A percentile compares a stretch with the other conserved stretches of the same genome.
These are phyloP conservation scores for Bolboschoenus planiculmis DNA, from an alignment of 176 grass and related monocot species.

Conservation along the genomic window DNA sequence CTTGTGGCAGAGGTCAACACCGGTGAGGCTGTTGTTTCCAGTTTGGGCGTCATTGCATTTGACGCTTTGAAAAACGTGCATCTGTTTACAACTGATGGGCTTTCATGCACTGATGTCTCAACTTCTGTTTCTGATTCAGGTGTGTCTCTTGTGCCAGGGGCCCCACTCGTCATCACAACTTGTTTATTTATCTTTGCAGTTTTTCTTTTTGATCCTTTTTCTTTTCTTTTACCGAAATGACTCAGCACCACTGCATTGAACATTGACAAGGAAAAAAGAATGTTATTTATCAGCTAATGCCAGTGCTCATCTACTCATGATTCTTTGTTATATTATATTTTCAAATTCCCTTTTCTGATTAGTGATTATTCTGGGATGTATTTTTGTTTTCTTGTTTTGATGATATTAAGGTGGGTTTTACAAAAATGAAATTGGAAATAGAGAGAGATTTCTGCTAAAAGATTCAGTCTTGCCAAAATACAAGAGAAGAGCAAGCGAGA, in stretches of 20 bases:
- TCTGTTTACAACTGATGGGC: background rate
- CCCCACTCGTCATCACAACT: constrained; percentile 4
- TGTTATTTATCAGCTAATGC: background rate
- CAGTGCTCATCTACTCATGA: background rate
- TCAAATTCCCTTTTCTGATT: background rate
- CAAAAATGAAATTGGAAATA: background rate
- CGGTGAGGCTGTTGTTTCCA: background rate
- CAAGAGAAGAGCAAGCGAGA: background rate
- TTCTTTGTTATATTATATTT: background rate
- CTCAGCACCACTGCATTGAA: background rate
- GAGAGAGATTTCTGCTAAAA: background rate
- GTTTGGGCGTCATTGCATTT: constrained; percentile 13
- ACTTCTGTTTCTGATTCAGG: constrained; percentile 23
- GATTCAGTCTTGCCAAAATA: background rate
- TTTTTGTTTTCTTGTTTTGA: background rate
- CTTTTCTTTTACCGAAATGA: background rate
- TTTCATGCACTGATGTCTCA: background rate
- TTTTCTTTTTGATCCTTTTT: background rate
- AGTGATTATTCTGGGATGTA: background rate
- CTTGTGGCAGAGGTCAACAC: background rate
- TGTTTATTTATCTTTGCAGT: background rate
- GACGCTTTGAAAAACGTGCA: constrained; percentile 25
- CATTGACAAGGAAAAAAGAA: background rate
- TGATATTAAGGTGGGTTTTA: background rate
- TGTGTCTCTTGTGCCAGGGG: constrained; percentile 5